phyloP scores from a whole-genome alignment of 768 basidiomycete genomes.

The Trametes cinnabarina region DNA sequence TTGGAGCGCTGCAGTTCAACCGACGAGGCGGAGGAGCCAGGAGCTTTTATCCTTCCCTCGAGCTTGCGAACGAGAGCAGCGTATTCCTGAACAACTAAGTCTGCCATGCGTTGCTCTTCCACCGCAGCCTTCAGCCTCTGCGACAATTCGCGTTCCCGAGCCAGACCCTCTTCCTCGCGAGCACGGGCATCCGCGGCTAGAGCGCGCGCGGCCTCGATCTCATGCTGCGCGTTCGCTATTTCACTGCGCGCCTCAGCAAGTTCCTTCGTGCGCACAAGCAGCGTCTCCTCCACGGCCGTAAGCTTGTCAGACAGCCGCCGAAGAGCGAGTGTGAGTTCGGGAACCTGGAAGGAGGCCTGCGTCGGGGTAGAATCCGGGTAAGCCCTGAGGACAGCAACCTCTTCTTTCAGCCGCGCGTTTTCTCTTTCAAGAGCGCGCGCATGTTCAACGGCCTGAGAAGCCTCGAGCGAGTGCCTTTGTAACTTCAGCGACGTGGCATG shows the following conservation, averaged over 20 bases:
- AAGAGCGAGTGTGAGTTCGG: constrained; percentile 65
- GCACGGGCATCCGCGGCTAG: constrained; percentile 52
- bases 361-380: constrained; percentile 45
- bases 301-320: constrained; percentile 70
- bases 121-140: constrained; percentile 46
- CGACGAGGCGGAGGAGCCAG: constrained; percentile 10
- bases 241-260: constrained; percentile 44
- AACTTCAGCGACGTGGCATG: constrained; percentile 64
- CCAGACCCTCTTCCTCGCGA: constrained; percentile 51
- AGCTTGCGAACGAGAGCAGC: constrained; percentile 69
- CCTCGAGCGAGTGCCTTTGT: constrained; percentile 58
- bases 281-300: constrained; percentile 53
- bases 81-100: constrained; percentile 68
- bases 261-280: constrained; percentile 49
- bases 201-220: constrained; percentile 52
- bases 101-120: constrained; percentile 60
- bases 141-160: constrained; percentile 49
- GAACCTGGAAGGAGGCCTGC: constrained; percentile 38
- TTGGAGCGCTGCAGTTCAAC: constrained; percentile 7
- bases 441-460: constrained; percentile 47
- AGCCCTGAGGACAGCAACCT: constrained; percentile 54
- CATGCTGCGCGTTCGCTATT: constrained; percentile 39
- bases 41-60: constrained; percentile 44
- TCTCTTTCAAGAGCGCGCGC: constrained; percentile 53
- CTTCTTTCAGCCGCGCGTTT: constrained; percentile 54